Evolutionary conservation across 148 eudicot species (phyloP), one percentile per base, ranked within the genome.

Genomic region (Camellia japonica): DNA sequence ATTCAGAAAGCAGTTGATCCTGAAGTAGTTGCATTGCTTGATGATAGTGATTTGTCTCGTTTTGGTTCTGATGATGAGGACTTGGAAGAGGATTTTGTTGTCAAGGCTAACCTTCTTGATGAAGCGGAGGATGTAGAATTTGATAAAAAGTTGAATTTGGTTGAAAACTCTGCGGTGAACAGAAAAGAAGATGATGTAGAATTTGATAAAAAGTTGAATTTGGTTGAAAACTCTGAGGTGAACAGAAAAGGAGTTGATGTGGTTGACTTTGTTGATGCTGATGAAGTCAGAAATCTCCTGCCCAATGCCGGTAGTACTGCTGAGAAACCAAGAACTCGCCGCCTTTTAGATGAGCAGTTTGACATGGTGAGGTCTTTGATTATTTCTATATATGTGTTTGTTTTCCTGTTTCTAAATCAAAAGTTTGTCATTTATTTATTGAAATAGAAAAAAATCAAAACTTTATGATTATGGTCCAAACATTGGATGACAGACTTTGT

Each of bases 11-110:
- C 85, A 46, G 84, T 91, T 51, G 97, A 94, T 85, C 93, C 98
- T 63, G 99, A 94, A 78, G 83, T 97, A 68, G 90, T 86, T 80
- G 87, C 89, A 41, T 75, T 97, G 82, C 95, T 94, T 49, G 90
- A 92, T 59, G 99, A 94, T 42, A 85, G 84, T 76, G 89, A 92
- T 68, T 23, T 74, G 14, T 92, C 98, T 6, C 88, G 83, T 38
- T 82, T 86, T 83, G 97, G 85, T 41, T 97, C 99, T 76, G 99
- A 96, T 83, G 79, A 83, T 78, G 99, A 95, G 82, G 97, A 87
- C 72, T 82, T 96, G 85, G 99, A 94, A 76, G 99, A 97, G 82
- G 99, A 97, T 86, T 96, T 97, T 84, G 93, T 97, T 51, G 78
- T 91, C 43, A 83, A 43, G 74, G 98, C 98, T 30, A 97, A 97